Base-by-base conservation (phyloP, 805 yeast species). In the Jamesozyma piceae region DNA sequence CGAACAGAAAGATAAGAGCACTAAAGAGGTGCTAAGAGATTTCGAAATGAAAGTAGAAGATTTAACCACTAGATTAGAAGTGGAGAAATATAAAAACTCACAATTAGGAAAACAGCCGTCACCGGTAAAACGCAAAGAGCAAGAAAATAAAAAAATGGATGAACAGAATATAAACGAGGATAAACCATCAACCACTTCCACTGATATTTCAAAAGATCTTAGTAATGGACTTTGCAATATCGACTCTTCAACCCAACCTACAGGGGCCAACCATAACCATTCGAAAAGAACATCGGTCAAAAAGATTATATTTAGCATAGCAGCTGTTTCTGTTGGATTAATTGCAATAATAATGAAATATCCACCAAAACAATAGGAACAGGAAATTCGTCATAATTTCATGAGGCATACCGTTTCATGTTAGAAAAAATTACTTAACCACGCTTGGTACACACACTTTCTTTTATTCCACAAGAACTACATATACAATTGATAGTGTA, bases 1-100 rank as follows among this genome's bases (percentile, higher is more conserved):
- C 18, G 46, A 49, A 14, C 27, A 43, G 5, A 49, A 45, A 19
- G 41, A 39, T 17, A 41, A 43, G 15, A 42, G 44, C 19, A 44
- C 50, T 39, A 40, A 49, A 15, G 46, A 51, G 29, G 50, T 46
- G 9, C 41, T 60, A 1, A 44, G 49, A 27, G 44, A 42, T 13
- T 45, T 62, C 27, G 51, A 51, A 37, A 52, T 50, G 41, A 54
- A 60, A 41, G 42, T 62, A 9, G 64, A 60, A 26, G 64, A 59
- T 44, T 41, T 62, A 8, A 57, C 56, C 26, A 58, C 65, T 2
- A 51, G 59, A 37, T 41, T 60, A 24, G 65, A 63, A 39, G 66
- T 61, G 1, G 66, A 62, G 38, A 58, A 50, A 28, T 57, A 54
- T 34, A 59, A 59, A 41, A 58, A 59, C 38, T 42, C 53, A 17